phyloP scores from a whole-genome alignment of 192 early-diverging fungal species.

The Mortierella antarctica region DNA sequence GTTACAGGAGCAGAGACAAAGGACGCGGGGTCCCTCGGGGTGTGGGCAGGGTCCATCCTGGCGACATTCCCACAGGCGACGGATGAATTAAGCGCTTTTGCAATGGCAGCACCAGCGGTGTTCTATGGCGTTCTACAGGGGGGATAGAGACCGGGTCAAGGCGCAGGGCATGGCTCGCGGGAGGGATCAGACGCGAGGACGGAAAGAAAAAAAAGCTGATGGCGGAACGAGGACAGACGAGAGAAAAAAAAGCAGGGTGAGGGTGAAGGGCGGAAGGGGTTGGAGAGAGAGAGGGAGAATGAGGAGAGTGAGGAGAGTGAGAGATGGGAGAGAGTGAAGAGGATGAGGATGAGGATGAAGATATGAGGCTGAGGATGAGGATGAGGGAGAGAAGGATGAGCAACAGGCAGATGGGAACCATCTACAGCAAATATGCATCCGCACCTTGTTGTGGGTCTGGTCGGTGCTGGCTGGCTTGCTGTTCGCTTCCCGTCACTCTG shows the following conservation, averaged over 20 bases:
- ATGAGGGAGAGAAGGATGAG: background rate
- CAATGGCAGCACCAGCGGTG: too few species aligned
- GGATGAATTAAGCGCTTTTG: too few species aligned
- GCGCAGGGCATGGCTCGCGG: too few species aligned
- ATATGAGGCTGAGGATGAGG: background rate
- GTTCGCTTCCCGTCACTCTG: too few species aligned
- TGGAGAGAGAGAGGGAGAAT: background rate
- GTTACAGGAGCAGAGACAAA: background rate
- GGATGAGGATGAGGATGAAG: background rate
- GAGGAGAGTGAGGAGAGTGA: constrained; percentile 1
- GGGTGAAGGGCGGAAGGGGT: background rate
- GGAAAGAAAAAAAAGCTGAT: background rate
- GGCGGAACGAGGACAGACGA: background rate
- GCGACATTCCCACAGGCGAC: constrained; percentile 8
- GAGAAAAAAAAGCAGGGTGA: background rate
- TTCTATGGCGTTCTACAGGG: too few species aligned
- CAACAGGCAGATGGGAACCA: background rate
- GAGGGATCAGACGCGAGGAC: background rate
- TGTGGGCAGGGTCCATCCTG: constrained; percentile 11
- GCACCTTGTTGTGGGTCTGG: background rate
- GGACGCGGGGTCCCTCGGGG: background rate
- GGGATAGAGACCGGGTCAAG: too few species aligned
- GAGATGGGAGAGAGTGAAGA: background rate
- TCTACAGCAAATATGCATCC: background rate
- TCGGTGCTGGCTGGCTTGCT: too few species aligned